Percentiles rank a stretch among this genome's conserved stretches.
Evolutionary conservation across 352 stramenopile genomes (phyloP).

Genomic region (Phytophthora meadii): DNA sequence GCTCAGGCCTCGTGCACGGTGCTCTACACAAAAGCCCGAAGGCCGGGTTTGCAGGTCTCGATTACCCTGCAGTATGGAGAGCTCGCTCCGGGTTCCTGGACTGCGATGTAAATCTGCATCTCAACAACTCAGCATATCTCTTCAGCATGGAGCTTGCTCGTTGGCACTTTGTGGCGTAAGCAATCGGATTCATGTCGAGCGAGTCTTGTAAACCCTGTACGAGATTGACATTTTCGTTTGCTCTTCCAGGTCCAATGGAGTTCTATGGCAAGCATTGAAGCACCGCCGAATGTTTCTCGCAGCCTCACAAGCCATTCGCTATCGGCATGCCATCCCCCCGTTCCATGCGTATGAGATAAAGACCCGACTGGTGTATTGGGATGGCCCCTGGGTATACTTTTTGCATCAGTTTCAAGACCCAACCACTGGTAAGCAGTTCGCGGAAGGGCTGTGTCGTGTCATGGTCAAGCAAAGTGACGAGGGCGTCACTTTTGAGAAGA

Average conservation of each 20-base stretch:
- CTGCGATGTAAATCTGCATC: constrained; percentile 85
- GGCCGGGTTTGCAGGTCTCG: constrained; percentile 55
- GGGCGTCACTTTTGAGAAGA: constrained; percentile 30
- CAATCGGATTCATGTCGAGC: background rate
- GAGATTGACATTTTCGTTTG: background rate
- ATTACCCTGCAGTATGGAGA: constrained; percentile 80
- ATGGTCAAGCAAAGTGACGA: constrained; percentile 37
- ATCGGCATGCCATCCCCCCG: constrained; percentile 54
- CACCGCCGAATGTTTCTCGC: constrained; percentile 68
- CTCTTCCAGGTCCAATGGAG: constrained; percentile 37
- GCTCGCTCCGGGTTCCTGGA: constrained; percentile 77
- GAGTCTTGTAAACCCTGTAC: too few species aligned
- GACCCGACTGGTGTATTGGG: constrained; percentile 53
- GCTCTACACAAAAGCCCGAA: constrained; percentile 57
- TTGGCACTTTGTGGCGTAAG: constrained; percentile 85
- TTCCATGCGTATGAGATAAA: constrained; percentile 68
- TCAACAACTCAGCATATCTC: constrained; percentile 89
- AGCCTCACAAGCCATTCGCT: constrained; percentile 66
- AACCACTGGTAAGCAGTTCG: constrained; percentile 55
- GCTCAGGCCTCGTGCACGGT: constrained; percentile 61
- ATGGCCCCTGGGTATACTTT: constrained; percentile 68
- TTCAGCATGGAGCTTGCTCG: constrained; percentile 89
- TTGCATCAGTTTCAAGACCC: constrained; percentile 69
- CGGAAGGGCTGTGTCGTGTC: constrained; percentile 52
- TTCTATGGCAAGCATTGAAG: constrained; percentile 67